Conservation (phyloP, 495 filamentous ascomycete genomes). For the Annulohypoxylon maeteangense region DNA sequence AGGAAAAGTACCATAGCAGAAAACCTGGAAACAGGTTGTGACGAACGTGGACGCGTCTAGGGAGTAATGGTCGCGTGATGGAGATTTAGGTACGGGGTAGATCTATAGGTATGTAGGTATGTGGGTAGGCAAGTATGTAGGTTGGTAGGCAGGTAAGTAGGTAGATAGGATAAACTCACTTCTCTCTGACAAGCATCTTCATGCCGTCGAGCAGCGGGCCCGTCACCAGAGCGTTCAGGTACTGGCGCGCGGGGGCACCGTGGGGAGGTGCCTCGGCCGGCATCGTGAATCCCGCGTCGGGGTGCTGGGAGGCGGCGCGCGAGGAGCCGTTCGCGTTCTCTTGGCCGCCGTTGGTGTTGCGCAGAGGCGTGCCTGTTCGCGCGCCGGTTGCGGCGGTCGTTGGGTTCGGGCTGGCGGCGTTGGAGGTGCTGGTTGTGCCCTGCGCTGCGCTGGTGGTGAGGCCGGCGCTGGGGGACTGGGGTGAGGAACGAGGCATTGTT, state of each 20-base stretch:
- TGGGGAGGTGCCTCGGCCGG: conserved; percentile 69
- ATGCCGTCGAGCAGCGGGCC: conserved; percentile 88
- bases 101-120: too few species aligned
- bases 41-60: background rate
- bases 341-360: conserved; percentile 37
- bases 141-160: background rate
- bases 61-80: too few species aligned
- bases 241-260: conserved; percentile 86
- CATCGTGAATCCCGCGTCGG: conserved; percentile 60
- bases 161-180: conserved; percentile 66
- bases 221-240: conserved; percentile 90
- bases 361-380: conserved; percentile 53
- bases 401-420: conserved; percentile 49
- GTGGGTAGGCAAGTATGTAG: too few species aligned
- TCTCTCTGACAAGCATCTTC: conserved; percentile 84
- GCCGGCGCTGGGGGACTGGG: conserved; percentile 38
- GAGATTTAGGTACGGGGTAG: too few species aligned
- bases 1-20: background rate
- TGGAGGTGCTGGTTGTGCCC: conserved; percentile 16
- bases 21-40: background rate
- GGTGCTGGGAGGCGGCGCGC: conserved; percentile 64
- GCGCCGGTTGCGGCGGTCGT: conserved; percentile 48
- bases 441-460: conserved; percentile 15
- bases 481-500: conserved; percentile 29
- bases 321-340: conserved; percentile 38